phyloP scores from a whole-genome alignment of 192 early-diverging fungal species.

The Mortierella hygrophila region DNA sequence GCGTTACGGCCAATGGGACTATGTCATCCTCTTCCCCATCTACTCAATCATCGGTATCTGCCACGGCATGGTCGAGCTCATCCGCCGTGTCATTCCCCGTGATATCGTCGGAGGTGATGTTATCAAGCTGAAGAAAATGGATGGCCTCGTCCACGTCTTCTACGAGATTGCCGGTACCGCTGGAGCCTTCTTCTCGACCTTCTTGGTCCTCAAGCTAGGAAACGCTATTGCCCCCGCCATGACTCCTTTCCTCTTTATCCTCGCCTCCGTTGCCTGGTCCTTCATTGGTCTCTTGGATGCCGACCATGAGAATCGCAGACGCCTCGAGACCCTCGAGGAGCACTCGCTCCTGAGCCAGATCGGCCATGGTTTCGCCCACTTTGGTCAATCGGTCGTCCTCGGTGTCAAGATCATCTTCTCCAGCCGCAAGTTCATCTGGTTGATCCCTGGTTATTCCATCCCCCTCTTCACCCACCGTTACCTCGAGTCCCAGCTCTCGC shows the following conservation, averaged over 20 bases:
- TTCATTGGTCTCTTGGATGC: slow-evolving; percentile 51
- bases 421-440: slow-evolving; percentile 66
- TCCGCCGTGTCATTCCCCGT: slow-evolving; percentile 70
- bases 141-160: slow-evolving; percentile 68
- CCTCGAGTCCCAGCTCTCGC: slow-evolving; percentile 64
- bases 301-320: slow-evolving; percentile 25
- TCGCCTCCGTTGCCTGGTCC: slow-evolving; percentile 61
- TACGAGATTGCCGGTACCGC: slow-evolving; percentile 72
- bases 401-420: slow-evolving; percentile 65
- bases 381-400: slow-evolving; percentile 58
- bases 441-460: slow-evolving; percentile 69
- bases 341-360: slow-evolving; percentile 32
- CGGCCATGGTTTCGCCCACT: slow-evolving; percentile 55
- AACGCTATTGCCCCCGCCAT: slow-evolving; percentile 61
- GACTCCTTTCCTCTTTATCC: slow-evolving; percentile 62
- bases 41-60: slow-evolving; percentile 65
- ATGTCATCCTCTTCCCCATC: slow-evolving; percentile 56
- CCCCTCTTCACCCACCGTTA: slow-evolving; percentile 69
- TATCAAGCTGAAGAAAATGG: slow-evolving; percentile 71
- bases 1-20: slow-evolving; percentile 52
- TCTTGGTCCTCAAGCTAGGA: slow-evolving; percentile 60
- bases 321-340: slow-evolving; percentile 10
- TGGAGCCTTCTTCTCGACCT: slow-evolving; percentile 66
- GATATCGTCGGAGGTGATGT: slow-evolving; percentile 74
- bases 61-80: slow-evolving; percentile 69